Base-by-base conservation (phyloP, 1,284 basidiomycete genomes). In the Takashimella tepidaria region DNA sequence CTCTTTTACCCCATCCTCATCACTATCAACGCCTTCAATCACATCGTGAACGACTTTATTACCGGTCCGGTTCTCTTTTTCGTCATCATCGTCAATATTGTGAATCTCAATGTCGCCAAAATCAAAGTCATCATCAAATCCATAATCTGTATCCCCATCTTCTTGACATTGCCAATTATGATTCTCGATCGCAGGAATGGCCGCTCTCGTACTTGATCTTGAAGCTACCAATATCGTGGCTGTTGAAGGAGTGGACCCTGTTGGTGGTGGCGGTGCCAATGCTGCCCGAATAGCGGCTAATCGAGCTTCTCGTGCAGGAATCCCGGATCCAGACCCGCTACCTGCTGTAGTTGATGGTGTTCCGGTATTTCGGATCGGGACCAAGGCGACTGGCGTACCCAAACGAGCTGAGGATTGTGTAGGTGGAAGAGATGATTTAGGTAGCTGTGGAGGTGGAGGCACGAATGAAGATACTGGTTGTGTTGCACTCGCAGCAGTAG, bases 11-110 rank as follows among this genome's bases (percentile, higher is more conserved):
- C n/a, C n/a, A n/a, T n/a, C n/a, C n/a, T n/a, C 46, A 42, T 47
- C 44, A 37, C 46, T 49, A 26, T 49, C 19, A 23, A 43, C 40
- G 13, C 31, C 49, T 11, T 55, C 48, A 37, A 49, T 37, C 13
- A 27, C 42, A 20, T 51, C 41, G 27, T n/a, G n/a, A n/a, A n/a
- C n/a, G n/a, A n/a, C n/a, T n/a, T n/a, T n/a, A n/a, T n/a, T n/a
- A n/a, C n/a, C n/a, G n/a, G n/a, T n/a, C n/a, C n/a, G n/a, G n/a
- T n/a, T n/a, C n/a, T n/a, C n/a, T n/a, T n/a, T n/a, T n/a, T 58
- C 59, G 42, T 65, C 66, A 50, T 65, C 61, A 12, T 58, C 4
- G 6, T 56, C 54, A 19, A 50, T 45, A 45, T 50, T 50, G 49
- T 53, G 31, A 8, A 37, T 37, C 31, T 16, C 31, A 37, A 37